phyloP scores from a whole-genome alignment of 2,329 filamentous ascomycete species.

The Zasmidium angulare region DNA sequence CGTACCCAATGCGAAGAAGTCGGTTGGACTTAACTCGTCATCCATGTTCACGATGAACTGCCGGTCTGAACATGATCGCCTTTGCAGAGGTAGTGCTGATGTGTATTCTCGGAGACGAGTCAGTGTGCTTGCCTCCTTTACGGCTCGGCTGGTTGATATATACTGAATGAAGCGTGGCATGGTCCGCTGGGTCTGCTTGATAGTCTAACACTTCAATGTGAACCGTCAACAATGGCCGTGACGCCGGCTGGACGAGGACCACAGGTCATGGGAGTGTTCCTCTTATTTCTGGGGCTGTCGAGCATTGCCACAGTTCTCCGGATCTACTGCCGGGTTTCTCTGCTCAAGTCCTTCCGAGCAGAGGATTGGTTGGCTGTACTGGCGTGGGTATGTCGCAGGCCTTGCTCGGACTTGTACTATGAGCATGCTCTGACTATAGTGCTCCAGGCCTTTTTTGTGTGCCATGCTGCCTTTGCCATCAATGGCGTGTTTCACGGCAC shows the following conservation, averaged over 20 bases:
- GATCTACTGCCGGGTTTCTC: constrained; percentile 10
- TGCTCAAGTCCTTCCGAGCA: constrained; percentile 9
- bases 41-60: neutral
- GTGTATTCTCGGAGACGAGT: neutral
- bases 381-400: constrained; percentile 9
- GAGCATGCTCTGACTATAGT: constrained; percentile 1
- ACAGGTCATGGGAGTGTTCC: constrained; percentile 11
- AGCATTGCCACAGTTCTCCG: constrained; percentile 12
- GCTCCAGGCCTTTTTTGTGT: constrained; percentile 11
- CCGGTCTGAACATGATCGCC: neutral
- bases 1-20: neutral
- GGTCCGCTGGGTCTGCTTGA: too few relatives aligned
- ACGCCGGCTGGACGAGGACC: constrained; percentile 8
- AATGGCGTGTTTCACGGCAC: constrained; percentile 16
- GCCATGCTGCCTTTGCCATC: constrained; percentile 14
- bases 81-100: neutral
- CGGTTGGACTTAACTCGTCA: neutral
- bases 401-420: neutral
- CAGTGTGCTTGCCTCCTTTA: neutral
- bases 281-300: constrained; percentile 13
- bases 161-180: neutral
- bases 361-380: constrained; percentile 12
- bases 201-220: neutral
- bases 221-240: constrained; percentile 7
- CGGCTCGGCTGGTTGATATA: neutral